Evolutionary conservation across 768 basidiomycete species (phyloP).

Genomic region (Lanmaoa pseudosensibilis): DNA sequence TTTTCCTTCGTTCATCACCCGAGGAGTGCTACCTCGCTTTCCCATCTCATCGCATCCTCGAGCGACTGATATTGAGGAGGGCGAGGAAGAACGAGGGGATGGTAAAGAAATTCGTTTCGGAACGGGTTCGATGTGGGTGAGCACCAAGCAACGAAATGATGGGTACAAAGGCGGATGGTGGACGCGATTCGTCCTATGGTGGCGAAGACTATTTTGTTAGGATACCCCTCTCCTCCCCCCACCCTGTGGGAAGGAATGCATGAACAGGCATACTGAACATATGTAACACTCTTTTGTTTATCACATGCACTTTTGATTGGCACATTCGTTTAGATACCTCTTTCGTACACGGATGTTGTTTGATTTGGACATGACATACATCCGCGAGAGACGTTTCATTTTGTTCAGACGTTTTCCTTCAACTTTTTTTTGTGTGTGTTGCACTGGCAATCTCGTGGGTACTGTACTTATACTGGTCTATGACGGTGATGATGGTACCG

Average conservation of each 20-base stretch:
- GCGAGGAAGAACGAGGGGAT: constrained; percentile 54
- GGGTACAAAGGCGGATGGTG: constrained; percentile 81
- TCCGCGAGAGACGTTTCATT: constrained; percentile 2
- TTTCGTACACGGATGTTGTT: constrained; percentile 22
- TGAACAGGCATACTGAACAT: constrained; percentile 31
- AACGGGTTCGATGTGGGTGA: constrained; percentile 84
- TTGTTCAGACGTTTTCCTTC: constrained; percentile 1
- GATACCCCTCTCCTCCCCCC: constrained; percentile 16
- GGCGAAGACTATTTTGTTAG: constrained; percentile 75
- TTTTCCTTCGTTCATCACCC: constrained; percentile 77
- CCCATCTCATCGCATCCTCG: constrained; percentile 40
- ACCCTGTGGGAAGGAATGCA: constrained; percentile 2
- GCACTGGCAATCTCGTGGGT: not conserved
- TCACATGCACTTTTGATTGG: constrained; percentile 22
- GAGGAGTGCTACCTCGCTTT: constrained; percentile 73
- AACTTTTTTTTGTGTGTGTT: not conserved
- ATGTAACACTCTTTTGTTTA: constrained; percentile 36
- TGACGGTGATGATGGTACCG: not conserved
- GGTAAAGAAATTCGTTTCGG: constrained; percentile 66
- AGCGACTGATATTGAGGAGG: constrained; percentile 67
- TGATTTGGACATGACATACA: constrained; percentile 24
- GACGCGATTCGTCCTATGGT: constrained; percentile 78
- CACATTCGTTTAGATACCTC: constrained; percentile 27
- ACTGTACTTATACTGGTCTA: not conserved
- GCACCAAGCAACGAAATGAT: constrained; percentile 53